phyloP scores from a whole-genome alignment of 805 yeast genomes.

The Lipomyces mesembrius region DNA sequence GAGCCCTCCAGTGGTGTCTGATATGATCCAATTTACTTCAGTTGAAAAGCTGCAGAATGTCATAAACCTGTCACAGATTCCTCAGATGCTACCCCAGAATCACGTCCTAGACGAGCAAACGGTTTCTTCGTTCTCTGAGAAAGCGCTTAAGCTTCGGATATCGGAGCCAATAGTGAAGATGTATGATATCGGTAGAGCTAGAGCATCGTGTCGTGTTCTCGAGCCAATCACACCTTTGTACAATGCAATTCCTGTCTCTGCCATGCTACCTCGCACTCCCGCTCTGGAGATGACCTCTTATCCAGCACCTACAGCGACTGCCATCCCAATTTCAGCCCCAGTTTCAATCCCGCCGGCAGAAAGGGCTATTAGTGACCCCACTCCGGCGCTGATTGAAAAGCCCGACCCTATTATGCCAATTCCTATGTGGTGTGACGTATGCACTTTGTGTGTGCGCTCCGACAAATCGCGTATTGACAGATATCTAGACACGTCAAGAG shows the following conservation, averaged over 20 bases:
- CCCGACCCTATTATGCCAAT: not conserved
- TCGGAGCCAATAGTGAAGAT: not conserved
- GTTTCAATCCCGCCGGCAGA: too few relatives aligned
- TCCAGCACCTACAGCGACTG: not conserved
- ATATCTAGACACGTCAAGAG: conserved; percentile 15
- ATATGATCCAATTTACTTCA: not conserved
- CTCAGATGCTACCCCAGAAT: not conserved
- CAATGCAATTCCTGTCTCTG: not conserved
- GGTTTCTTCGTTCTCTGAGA: not conserved
- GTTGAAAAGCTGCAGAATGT: not conserved
- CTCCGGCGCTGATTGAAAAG: not conserved
- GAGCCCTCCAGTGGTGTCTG: not conserved
- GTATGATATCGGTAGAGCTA: not conserved
- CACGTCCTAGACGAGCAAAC: not conserved
- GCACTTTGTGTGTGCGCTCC: not conserved
- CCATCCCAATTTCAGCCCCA: not conserved
- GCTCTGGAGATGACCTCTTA: not conserved
- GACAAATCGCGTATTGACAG: not conserved
- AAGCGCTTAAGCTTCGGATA: not conserved
- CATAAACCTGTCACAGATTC: not conserved
- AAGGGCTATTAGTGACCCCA: not conserved
- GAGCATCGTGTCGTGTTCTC: not conserved
- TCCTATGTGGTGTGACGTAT: conserved; percentile 8
- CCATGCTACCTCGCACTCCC: not conserved
- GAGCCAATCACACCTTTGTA: not conserved